Evolutionary conservation across 495 filamentous ascomycete species (phyloP), one percentile per base, ranked within the genome.

Genomic region (Hypoxylon fuscum): DNA sequence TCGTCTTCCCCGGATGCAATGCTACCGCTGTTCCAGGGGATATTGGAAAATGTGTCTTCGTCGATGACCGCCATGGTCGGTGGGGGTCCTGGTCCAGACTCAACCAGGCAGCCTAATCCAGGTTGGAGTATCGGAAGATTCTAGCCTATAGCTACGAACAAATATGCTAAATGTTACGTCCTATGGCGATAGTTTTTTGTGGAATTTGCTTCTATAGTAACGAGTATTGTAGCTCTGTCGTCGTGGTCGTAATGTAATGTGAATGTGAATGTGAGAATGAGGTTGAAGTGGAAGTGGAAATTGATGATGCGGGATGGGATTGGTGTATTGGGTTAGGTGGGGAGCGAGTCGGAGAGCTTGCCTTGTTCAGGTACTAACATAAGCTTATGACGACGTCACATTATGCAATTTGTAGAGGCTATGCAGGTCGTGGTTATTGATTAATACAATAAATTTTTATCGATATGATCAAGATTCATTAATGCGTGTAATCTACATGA

Each of bases 41-140:
- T 76, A 50, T 74, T 81, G 63, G 79, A 81, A 64, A 82, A 82
- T 62, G 77, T 77, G 64, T 81, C 77, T 49, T 79, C 74, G 62
- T 79, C 78, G 53, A 79, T 72, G 58, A 79, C 78, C 38, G 75
- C 75, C 79, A 81, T 79, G 27, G 66, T 69, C 14, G 50, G 50
- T 56, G 59, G 59, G 65, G 53, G 65, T 55, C 32, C 49, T 37
- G 18, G 55, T 53, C 38, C 15, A 35, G 57, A 27, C 32, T 10
- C 52, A 44, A 40, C 50, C 46, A 12, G 41, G 38, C 34, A 53
- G 29, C 31, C 52, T 66, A 27, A 45, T 50, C 17, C 29, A 37
- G 18, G 31, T 56, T 66, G 12, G 31, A 17, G 45, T 60, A 15
- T 12, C n/a, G n/a, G 27, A 5, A 14, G 23, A 34, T 42, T 27